Conservation (phyloP, 2,329 filamentous ascomycete species). For the Pestalotiopsis sp. region DNA sequence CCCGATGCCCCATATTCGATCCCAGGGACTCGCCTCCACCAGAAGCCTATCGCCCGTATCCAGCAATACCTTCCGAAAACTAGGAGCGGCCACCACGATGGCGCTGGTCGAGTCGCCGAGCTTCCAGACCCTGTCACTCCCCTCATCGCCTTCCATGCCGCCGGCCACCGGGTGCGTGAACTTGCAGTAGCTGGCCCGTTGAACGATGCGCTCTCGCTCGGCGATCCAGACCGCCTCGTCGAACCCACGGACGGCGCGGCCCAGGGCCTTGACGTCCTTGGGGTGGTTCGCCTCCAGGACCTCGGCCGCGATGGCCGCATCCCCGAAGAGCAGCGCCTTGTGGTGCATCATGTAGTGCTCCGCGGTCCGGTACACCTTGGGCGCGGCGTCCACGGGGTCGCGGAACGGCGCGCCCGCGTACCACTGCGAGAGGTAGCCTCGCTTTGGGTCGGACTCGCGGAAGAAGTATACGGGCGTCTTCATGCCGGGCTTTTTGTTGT, state of each 20-base stretch:
- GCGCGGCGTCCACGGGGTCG: constrained; percentile 34
- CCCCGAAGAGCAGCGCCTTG: constrained; percentile 30
- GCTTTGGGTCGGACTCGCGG: constrained; percentile 45
- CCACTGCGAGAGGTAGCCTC: constrained; percentile 68
- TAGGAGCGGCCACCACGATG: constrained; percentile 35
- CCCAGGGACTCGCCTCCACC: constrained; percentile 63
- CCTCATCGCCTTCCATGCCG: not conserved
- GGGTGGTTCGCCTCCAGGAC: constrained; percentile 54
- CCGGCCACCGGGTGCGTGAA: constrained; percentile 50
- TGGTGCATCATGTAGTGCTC: constrained; percentile 48
- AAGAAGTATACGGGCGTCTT: constrained; percentile 46
- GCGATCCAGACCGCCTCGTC: constrained; percentile 52
- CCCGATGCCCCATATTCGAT: constrained; percentile 70
- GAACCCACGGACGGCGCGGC: constrained; percentile 58
- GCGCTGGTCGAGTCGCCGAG: constrained; percentile 20
- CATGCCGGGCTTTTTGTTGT: constrained; percentile 1
- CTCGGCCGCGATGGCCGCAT: constrained; percentile 42
- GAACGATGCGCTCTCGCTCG: constrained; percentile 53
- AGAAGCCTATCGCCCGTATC: constrained; percentile 62
- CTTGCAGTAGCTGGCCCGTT: constrained; percentile 60
- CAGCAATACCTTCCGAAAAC: constrained; percentile 52
- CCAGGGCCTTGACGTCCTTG: constrained; percentile 53
- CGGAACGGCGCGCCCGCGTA: constrained; percentile 51
- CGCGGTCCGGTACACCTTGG: constrained; percentile 48
- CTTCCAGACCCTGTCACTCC: constrained; percentile 14